Percentiles rank a stretch among this genome's conserved stretches.
phyloP scores from a whole-genome alignment of 2,329 filamentous ascomycete genomes.

The Pyrenochaeta sp. region DNA sequence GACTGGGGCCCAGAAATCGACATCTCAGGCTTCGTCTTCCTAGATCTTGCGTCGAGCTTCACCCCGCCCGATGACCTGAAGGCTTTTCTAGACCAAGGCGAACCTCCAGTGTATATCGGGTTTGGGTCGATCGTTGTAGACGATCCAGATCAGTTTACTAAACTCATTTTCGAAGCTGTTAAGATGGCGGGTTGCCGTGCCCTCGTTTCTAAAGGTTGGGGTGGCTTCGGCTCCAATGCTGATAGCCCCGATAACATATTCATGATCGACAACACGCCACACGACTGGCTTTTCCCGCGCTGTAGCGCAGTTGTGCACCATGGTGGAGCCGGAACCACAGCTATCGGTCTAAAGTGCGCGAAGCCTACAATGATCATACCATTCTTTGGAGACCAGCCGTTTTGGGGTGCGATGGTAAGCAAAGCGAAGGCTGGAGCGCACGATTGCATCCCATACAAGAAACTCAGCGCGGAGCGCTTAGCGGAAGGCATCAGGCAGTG shows the following conservation, averaged over 20 bases:
- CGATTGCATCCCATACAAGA: slow-evolving; percentile 72
- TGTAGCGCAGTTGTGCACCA: slow-evolving; percentile 75
- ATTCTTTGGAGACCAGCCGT: slow-evolving; percentile 82
- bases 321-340: slow-evolving; percentile 80
- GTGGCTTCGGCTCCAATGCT: slow-evolving; percentile 68
- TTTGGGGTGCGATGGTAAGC: slow-evolving; percentile 77
- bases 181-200: slow-evolving; percentile 72
- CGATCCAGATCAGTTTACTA: slow-evolving; percentile 72
- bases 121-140: slow-evolving; percentile 81
- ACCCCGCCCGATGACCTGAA: slow-evolving; percentile 65
- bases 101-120: slow-evolving; percentile 75
- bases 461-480: slow-evolving; percentile 68
- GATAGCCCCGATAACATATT: slow-evolving; percentile 67
- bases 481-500: slow-evolving; percentile 76
- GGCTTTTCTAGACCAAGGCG: slow-evolving; percentile 49
- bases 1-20: slow-evolving; percentile 77
- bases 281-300: slow-evolving; percentile 78
- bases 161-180: slow-evolving; percentile 76
- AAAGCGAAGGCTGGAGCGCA: slow-evolving; percentile 70
- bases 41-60: slow-evolving; percentile 71
- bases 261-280: slow-evolving; percentile 77
- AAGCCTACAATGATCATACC: slow-evolving; percentile 79
- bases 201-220: slow-evolving; percentile 79
- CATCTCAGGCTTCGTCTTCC: slow-evolving; percentile 80
- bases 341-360: slow-evolving; percentile 75